These are phyloP conservation scores for Candida manassasensis DNA, from an alignment of 805 yeast genomes.

Conservation along the genomic window DNA sequence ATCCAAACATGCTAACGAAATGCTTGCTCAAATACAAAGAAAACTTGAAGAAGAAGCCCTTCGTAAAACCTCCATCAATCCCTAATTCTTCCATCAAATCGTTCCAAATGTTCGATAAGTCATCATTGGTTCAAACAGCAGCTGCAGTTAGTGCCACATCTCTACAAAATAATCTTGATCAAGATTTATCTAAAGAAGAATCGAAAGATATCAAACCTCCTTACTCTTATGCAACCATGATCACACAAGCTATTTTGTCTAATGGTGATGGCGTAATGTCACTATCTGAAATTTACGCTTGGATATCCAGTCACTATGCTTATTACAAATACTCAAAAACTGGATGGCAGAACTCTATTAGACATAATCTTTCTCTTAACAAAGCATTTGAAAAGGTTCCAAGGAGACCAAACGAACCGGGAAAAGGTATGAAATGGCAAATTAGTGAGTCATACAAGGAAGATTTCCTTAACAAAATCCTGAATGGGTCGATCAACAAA, in stretches of 20 bases:
- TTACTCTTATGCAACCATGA: conserved; percentile 95
- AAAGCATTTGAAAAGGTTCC: conserved; percentile 98
- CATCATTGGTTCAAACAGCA: conserved; percentile 34
- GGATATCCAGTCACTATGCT: conserved; percentile 85
- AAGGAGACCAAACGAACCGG: conserved; percentile 91
- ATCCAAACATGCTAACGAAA: conserved; percentile 41
- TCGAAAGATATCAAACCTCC: conserved; percentile 95
- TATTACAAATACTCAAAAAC: conserved; percentile 87
- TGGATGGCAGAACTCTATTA: conserved; percentile 98
- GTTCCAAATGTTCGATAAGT: conserved; percentile 52
- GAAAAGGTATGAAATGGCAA: conserved; percentile 99
- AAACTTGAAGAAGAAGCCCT: conserved; percentile 9
- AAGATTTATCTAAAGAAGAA: conserved; percentile 82
- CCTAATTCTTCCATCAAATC: conserved; percentile 28
- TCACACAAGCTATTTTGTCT: conserved; percentile 91
- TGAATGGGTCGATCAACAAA: conserved; percentile 68
- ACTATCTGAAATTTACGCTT: conserved; percentile 84
- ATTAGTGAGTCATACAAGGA: conserved; percentile 78
- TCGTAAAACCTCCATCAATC: conserved; percentile 12
- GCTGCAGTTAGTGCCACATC: conserved; percentile 36
- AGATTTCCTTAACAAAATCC: conserved; percentile 79
- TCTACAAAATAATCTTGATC: conserved; percentile 43
- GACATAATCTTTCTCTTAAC: conserved; percentile 90
- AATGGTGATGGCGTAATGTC: conserved; percentile 85
- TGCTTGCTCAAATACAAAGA: conserved; percentile 31